A percentile compares a stretch with the other conserved stretches of the same genome.
These are phyloP conservation scores for Phytophthora chlamydospora DNA, from an alignment of 352 stramenopile genomes.

Conservation along the genomic window DNA sequence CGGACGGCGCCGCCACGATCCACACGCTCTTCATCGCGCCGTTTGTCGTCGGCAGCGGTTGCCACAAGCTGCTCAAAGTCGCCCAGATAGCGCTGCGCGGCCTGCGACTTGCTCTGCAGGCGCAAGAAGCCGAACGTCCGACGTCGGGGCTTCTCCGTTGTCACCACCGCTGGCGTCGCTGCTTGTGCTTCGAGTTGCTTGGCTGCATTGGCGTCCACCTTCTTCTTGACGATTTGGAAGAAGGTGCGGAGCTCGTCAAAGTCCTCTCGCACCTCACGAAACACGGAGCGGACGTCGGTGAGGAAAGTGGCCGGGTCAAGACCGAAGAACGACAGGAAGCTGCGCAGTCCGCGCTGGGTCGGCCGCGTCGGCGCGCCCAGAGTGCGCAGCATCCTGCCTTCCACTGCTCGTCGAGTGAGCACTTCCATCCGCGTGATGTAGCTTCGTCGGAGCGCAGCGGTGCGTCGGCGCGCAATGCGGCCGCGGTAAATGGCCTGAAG, in stretches of 20 bases:
- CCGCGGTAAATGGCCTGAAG: conserved; percentile 79
- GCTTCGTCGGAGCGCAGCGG: conserved; percentile 69
- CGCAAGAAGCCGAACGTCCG: conserved; percentile 24
- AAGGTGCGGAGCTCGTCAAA: conserved; percentile 69
- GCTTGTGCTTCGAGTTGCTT: conserved; percentile 23
- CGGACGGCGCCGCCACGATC: conserved; percentile 62
- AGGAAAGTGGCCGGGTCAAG: conserved; percentile 81
- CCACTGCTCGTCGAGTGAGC: conserved; percentile 56
- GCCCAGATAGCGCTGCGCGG: conserved; percentile 58
- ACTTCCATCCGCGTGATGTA: conserved; percentile 84
- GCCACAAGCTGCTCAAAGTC: conserved; percentile 68
- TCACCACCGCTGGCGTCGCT: background rate
- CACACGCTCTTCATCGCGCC: conserved; percentile 45
- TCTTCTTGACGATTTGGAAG: conserved; percentile 62
- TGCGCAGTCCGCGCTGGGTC: conserved; percentile 64
- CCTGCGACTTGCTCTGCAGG: conserved; percentile 50
- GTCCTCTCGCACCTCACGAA: conserved; percentile 74
- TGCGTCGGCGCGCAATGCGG: conserved; percentile 65
- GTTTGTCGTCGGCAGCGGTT: conserved; percentile 44
- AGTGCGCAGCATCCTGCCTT: conserved; percentile 65
- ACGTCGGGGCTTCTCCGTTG: conserved; percentile 15
- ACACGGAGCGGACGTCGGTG: conserved; percentile 61
- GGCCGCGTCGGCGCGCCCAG: conserved; percentile 62
- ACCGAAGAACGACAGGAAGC: conserved; percentile 78
- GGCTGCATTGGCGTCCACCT: conserved; percentile 50